Base-by-base conservation (phyloP, 805 yeast species). In the Candida qinlingensis region DNA sequence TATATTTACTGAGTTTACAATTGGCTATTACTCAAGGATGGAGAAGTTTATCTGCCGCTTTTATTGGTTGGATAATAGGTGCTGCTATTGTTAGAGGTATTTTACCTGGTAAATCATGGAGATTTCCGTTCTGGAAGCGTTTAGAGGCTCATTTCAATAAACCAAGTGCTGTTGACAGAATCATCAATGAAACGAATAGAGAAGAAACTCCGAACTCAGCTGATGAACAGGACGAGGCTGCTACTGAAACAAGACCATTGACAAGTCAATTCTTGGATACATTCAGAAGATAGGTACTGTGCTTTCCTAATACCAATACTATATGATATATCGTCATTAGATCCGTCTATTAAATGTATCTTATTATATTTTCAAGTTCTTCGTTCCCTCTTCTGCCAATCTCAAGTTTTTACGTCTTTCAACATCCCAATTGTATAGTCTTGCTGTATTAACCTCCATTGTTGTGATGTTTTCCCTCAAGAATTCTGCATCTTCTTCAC, bases 361-460 rank as follows among this genome's bases (percentile, higher is more conserved):
- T 30, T 31, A 29, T 37, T 46, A 49, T 45, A 52, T 52, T 9
- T 47, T 52, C 39, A 73, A 57, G 40, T 64, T 68, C 56, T 69
- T 70, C 29, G 73, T 68, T 9, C 69, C 69, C 44, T 67, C 68
- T 54, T 74, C 73, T 44, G 69, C 61, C 57, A 70, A 66, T 71
- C 84, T 68, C 36, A 65, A 41, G 39, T 63, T 66, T 51, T 71
- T 71, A 65, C 91, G 79, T 67, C 87, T 76, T 61, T 84, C 87
- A 8, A 87, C 92, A 62, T 86, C 95, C 91, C 92, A 87, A 60
- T 87, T 87, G 63, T 87, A 87, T 63, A 87, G 75, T 55, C 99
- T 77, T 1, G 99, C 97, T 13, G 96, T 89, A 63, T 94, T 94
- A 45, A 94, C 99, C 66, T 94, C 98, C 91, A 94, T 88, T 4